Conservation (phyloP, 1,284 basidiomycete genomes). For the Termitomyces sp. region DNA sequence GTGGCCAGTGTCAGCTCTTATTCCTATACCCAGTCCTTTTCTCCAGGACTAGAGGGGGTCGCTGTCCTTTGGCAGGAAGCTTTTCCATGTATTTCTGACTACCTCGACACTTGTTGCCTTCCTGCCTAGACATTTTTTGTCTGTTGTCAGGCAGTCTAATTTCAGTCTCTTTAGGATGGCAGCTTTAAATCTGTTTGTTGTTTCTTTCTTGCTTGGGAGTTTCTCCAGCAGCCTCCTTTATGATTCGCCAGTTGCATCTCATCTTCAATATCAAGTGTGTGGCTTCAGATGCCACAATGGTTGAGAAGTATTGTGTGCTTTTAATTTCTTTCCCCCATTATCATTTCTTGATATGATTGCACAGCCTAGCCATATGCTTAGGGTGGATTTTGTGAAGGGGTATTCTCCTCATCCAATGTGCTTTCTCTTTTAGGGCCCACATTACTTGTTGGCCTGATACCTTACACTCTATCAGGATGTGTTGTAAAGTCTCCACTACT, state of each 20-base stretch:
- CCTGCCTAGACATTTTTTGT: slow-evolving; percentile 24
- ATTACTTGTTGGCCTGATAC: neutral
- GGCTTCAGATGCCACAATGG: neutral
- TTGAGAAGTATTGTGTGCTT: too few relatives aligned
- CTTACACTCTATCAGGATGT: neutral
- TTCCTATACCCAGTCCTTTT: too few relatives aligned
- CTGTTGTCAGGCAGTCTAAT: slow-evolving; percentile 29
- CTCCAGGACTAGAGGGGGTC: too few relatives aligned
- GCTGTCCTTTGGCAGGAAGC: too few relatives aligned
- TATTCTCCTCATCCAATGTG: accelerated
- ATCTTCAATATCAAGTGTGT: neutral
- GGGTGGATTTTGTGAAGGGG: neutral
- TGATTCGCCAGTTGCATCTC: neutral
- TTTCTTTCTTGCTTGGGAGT: neutral
- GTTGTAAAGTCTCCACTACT: neutral
- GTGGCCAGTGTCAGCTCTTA: too few relatives aligned
- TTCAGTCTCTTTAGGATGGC: neutral
- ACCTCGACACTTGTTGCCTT: too few relatives aligned
- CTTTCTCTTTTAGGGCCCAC: neutral
- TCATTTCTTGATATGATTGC: neutral
- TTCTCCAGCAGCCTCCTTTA: neutral
- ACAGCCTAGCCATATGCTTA: neutral
- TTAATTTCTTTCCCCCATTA: too few relatives aligned
- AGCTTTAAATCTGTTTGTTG: neutral
- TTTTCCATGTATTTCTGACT: too few relatives aligned